phyloP scores from a whole-genome alignment of 208 protist genomes.

The Wallacemonas sp. region DNA sequence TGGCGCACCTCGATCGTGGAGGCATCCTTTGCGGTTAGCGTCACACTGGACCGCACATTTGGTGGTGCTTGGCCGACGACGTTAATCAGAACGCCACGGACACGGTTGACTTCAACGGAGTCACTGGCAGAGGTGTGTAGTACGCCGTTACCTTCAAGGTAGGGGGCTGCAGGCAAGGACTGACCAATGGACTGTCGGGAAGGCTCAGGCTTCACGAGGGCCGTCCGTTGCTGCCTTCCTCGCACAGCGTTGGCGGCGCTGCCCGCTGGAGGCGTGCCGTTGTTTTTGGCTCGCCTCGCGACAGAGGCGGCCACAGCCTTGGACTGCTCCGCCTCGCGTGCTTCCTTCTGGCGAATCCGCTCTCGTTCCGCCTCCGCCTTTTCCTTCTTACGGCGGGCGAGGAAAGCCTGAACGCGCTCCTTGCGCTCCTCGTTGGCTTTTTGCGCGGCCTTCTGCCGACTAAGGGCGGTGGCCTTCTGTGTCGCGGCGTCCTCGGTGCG shows the following conservation, averaged over 20 bases:
- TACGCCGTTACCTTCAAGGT: conserved; percentile 6
- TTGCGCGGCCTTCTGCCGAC: conserved; percentile 15
- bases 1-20: conserved; percentile 40
- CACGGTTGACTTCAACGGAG: background rate
- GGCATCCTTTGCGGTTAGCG: conserved; percentile 4
- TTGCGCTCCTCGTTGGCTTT: conserved; percentile 60
- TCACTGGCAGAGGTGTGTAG: conserved; percentile 12
- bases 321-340: background rate
- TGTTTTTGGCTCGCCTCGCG: background rate
- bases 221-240: conserved; percentile 1
- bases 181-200: conserved; percentile 6
- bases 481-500: conserved; percentile 3
- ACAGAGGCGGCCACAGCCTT: background rate
- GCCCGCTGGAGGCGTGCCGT: conserved; percentile 1
- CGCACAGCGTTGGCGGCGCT: conserved; percentile 23
- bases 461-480: background rate
- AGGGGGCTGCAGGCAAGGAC: conserved; percentile 5
- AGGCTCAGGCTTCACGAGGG: background rate
- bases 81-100: conserved; percentile 21
- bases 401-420: conserved; percentile 60
- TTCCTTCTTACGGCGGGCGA: conserved; percentile 49
- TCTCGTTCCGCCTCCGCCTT: conserved; percentile 31
- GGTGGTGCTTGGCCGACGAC: background rate
- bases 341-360: conserved; percentile 7
- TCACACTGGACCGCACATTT: conserved; percentile 2